phyloP scores from a whole-genome alignment of 352 stramenopile species.

The Pythium dissimile region DNA sequence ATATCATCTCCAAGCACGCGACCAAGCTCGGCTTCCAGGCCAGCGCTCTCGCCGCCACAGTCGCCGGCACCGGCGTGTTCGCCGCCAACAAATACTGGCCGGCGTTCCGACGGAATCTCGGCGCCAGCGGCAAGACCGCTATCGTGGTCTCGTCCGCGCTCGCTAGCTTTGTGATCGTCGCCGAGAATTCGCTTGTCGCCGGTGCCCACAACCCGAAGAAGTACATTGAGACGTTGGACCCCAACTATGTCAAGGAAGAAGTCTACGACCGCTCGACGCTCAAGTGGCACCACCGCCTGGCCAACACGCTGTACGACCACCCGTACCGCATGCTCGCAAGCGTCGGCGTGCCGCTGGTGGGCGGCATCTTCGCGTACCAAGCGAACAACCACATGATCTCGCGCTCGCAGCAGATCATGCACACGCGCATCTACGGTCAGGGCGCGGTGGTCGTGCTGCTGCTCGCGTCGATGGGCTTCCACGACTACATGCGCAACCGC shows the following conservation, averaged over 20 bases:
- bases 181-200: slow-evolving; percentile 51
- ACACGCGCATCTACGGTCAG: slow-evolving; percentile 81
- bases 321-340: slow-evolving; percentile 55
- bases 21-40: slow-evolving; percentile 49
- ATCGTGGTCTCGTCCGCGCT: slow-evolving; percentile 63
- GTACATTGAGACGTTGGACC: slow-evolving; percentile 56
- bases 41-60: slow-evolving; percentile 25
- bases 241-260: slow-evolving; percentile 32
- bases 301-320: slow-evolving; percentile 80
- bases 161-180: slow-evolving; percentile 58
- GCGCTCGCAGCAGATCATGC: slow-evolving; percentile 79
- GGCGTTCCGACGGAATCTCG: slow-evolving; percentile 61
- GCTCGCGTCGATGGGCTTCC: slow-evolving; percentile 74
- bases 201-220: slow-evolving; percentile 62
- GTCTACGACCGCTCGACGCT: slow-evolving; percentile 31
- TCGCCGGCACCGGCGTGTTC: slow-evolving; percentile 30
- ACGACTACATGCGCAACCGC: slow-evolving; percentile 75
- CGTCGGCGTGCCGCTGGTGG: slow-evolving; percentile 54
- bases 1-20: slow-evolving; percentile 65
- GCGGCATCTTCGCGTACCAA: slow-evolving; percentile 69
- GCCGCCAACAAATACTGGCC: slow-evolving; percentile 54
- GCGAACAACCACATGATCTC: slow-evolving; percentile 60
- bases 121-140: slow-evolving; percentile 64
- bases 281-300: slow-evolving; percentile 51
- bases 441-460: slow-evolving; percentile 56